A percentile compares a stretch with the other conserved stretches of the same genome.
phyloP scores from a whole-genome alignment of 371 early-diverging fungal genomes.

The Mortierella sp. region DNA sequence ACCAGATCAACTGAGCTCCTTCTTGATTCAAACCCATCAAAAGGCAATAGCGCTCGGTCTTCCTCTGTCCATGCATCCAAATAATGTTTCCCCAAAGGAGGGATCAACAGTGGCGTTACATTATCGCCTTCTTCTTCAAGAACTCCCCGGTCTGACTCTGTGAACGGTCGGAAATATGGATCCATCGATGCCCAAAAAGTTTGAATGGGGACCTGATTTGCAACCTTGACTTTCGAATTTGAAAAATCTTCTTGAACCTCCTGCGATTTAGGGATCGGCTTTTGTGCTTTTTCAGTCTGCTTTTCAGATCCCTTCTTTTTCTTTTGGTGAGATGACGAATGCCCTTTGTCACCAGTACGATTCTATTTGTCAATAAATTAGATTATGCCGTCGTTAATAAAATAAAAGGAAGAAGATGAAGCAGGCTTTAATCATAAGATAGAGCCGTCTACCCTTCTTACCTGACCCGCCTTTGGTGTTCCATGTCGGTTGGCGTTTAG shows the following conservation, averaged over 20 bases:
- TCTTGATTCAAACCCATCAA: conserved; percentile 55
- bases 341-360: conserved; percentile 43
- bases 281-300: conserved; percentile 48
- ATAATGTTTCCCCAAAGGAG: conserved; percentile 84
- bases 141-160: conserved; percentile 82
- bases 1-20: conserved; percentile 36
- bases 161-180: conserved; percentile 83
- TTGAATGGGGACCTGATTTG: conserved; percentile 85
- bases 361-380: conserved; percentile 3
- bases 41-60: conserved; percentile 71
- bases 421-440: background rate
- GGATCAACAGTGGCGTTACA: conserved; percentile 77
- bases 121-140: conserved; percentile 77
- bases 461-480: conserved; percentile 45
- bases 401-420: background rate
- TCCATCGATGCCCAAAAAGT: conserved; percentile 88
- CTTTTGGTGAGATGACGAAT: conserved; percentile 45
- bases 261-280: conserved; percentile 40
- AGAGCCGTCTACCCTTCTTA: background rate
- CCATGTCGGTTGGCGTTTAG: conserved; percentile 26
- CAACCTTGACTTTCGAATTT: conserved; percentile 74
- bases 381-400: background rate
- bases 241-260: conserved; percentile 73
- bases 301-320: conserved; percentile 48
- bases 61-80: conserved; percentile 87